Percentiles rank a stretch among this genome's conserved stretches.
Evolutionary conservation across 306 rosid species (phyloP).

Genomic region (Datisca glomerata): DNA sequence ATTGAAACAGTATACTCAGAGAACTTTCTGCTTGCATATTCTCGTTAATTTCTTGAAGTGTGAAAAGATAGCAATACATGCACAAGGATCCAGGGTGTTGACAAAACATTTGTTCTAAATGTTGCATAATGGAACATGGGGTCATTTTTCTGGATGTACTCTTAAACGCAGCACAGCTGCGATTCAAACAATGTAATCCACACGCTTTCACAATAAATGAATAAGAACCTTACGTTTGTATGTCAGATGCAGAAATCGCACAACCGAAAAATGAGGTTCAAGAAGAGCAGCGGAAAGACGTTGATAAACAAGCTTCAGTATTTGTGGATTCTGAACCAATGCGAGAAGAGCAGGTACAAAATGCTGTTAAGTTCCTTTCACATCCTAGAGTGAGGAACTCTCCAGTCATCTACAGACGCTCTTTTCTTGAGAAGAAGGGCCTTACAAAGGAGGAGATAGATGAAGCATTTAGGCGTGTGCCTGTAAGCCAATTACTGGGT

Average conservation of each 20-base stretch:
- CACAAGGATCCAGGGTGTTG: background rate
- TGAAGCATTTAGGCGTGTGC: conserved; percentile 80
- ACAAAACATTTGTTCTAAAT: conserved; percentile 2
- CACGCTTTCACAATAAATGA: background rate
- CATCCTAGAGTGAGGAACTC: conserved; percentile 87
- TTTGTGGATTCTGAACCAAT: conserved; percentile 68
- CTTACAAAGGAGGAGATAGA: conserved; percentile 94
- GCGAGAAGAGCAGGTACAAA: conserved; percentile 84
- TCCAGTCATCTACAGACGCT: conserved; percentile 64
- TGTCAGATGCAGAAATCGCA: conserved; percentile 16
- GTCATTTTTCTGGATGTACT: too few relatives aligned
- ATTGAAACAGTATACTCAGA: too few relatives aligned
- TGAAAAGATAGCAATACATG: background rate
- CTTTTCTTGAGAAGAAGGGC: conserved; percentile 87
- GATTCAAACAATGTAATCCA: background rate
- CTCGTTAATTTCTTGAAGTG: too few relatives aligned
- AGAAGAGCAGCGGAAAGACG: conserved; percentile 37
- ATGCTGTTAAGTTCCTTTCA: conserved; percentile 77
- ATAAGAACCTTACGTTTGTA: background rate
- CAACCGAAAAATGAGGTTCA: conserved; percentile 33
- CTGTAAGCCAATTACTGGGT: conserved; percentile 45
- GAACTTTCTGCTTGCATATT: too few relatives aligned
- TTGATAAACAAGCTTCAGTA: conserved; percentile 36
- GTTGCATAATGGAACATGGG: background rate
- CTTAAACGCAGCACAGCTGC: background rate